A percentile compares a stretch with the other conserved stretches of the same genome.
phyloP scores from a whole-genome alignment of 2,329 filamentous ascomycete species.

The Taxawa tesnikishii region DNA sequence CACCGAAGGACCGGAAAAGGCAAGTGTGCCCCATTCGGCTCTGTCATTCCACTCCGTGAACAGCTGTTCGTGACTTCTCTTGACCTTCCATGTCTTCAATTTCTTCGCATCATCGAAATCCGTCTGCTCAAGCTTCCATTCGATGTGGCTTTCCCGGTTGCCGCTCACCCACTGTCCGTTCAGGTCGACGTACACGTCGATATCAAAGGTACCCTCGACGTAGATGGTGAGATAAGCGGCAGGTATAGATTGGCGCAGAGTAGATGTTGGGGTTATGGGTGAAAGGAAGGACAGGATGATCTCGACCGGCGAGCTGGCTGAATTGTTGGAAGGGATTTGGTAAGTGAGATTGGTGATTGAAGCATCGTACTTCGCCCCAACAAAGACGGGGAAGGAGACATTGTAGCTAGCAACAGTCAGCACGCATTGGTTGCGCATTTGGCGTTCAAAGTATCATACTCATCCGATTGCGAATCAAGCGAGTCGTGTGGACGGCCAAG shows the following conservation, averaged over 20 bases:
- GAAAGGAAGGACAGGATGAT: conserved; percentile 58
- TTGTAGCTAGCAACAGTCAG: conserved; percentile 33
- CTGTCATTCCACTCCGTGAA: conserved; percentile 64
- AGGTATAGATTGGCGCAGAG: conserved; percentile 68
- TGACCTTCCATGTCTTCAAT: conserved; percentile 55
- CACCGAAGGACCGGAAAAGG: conserved; percentile 56
- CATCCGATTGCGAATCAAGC: conserved; percentile 26
- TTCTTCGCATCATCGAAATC: conserved; percentile 21
- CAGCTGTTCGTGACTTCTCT: conserved; percentile 49
- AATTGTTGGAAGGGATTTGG: conserved; percentile 33
- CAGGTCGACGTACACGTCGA: conserved; percentile 35
- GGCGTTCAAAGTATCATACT: conserved; percentile 18
- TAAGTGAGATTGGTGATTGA: conserved; percentile 61
- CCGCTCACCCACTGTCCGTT: conserved; percentile 68
- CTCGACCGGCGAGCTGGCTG: conserved; percentile 30
- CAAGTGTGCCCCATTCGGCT: conserved; percentile 71
- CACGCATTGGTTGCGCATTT: neutral
- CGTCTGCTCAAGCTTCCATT: conserved; percentile 48
- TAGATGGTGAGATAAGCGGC: conserved; percentile 65
- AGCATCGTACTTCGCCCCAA: conserved; percentile 54
- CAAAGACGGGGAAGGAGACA: conserved; percentile 45
- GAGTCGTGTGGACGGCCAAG: conserved; percentile 56
- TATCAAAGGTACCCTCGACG: conserved; percentile 50
- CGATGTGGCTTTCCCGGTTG: conserved; percentile 53
- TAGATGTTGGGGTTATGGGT: conserved; percentile 70